Percentiles rank a stretch among this genome's conserved stretches.
Conservation (phyloP, 2,329 filamentous ascomycete species). For the Penicillium sp. region DNA sequence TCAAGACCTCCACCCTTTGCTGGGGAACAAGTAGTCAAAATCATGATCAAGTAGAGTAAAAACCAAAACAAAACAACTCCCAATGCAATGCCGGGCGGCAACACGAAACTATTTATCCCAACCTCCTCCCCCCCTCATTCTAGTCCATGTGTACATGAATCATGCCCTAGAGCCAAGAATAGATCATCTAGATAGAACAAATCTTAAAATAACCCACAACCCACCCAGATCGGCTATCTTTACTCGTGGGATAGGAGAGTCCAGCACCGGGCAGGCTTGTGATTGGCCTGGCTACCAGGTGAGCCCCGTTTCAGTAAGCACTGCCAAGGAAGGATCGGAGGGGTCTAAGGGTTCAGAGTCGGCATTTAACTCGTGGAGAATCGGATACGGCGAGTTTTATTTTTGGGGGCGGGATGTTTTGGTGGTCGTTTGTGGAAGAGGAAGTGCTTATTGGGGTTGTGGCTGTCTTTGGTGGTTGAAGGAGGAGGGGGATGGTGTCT, state of each 20-base stretch:
- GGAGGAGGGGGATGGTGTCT: no score
- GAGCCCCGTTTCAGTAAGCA: conserved; percentile 28
- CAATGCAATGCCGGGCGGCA: background rate
- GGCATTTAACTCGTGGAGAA: background rate
- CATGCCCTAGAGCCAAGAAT: background rate
- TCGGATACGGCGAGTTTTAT: conserved; percentile 14
- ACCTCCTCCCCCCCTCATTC: background rate
- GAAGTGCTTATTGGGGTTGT: background rate
- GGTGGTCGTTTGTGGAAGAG: no score
- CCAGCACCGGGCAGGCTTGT: background rate
- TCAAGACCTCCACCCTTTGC: no score
- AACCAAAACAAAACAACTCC: background rate
- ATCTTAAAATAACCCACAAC: background rate
- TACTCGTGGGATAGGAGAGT: background rate
- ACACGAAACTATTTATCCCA: conserved; percentile 14
- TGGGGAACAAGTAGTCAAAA: background rate
- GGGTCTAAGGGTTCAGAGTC: conserved; percentile 13
- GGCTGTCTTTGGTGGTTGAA: no score
- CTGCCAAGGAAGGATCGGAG: conserved; percentile 22
- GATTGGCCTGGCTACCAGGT: conserved; percentile 19
- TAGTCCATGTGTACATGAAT: background rate
- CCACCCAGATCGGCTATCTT: background rate
- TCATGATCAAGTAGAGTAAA: background rate
- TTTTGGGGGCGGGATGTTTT: conserved; percentile 23
- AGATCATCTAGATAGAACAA: background rate